Conservation (phyloP, 345 rosid species). For the Citrus mangshanensis region DNA sequence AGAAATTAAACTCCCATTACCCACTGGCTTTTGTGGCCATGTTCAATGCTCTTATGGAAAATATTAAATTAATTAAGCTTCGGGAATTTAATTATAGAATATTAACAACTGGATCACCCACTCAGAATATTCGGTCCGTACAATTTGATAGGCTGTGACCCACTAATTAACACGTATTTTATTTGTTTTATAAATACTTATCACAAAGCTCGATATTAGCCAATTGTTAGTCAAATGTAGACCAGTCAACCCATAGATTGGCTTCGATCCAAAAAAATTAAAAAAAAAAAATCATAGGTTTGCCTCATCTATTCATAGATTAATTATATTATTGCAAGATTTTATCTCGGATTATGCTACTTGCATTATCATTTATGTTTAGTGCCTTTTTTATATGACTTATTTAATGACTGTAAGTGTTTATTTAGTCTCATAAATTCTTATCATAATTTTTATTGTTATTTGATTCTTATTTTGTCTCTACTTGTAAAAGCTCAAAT, state of each 20-base stretch:
- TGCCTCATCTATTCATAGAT: too few relatives aligned
- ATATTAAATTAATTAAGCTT: neutral
- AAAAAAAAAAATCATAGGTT: too few relatives aligned
- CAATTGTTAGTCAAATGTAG: neutral
- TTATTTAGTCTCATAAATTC: too few relatives aligned
- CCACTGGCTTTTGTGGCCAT: neutral
- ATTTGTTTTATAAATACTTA: too few relatives aligned
- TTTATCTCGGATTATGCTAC: neutral
- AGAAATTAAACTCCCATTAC: neutral
- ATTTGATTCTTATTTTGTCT: too few relatives aligned
- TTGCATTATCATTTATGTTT: neutral
- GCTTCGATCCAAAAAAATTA: too few relatives aligned
- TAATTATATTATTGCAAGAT: neutral
- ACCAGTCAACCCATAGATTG: slow-evolving; percentile 1
- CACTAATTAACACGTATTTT: neutral
- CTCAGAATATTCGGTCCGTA: slow-evolving; percentile 23
- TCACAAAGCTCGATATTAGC: neutral
- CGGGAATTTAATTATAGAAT: neutral
- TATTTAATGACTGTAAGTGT: fast-evolving
- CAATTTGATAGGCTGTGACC: neutral
- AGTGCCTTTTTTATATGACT: fast-evolving
- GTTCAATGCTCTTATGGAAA: neutral
- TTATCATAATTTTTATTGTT: too few relatives aligned
- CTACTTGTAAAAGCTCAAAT: too few relatives aligned
- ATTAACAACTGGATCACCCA: slow-evolving; percentile 21